Evolutionary conservation across 768 basidiomycete species (phyloP), one percentile per base, ranked within the genome.

Genomic region (Dentipellis sp.): DNA sequence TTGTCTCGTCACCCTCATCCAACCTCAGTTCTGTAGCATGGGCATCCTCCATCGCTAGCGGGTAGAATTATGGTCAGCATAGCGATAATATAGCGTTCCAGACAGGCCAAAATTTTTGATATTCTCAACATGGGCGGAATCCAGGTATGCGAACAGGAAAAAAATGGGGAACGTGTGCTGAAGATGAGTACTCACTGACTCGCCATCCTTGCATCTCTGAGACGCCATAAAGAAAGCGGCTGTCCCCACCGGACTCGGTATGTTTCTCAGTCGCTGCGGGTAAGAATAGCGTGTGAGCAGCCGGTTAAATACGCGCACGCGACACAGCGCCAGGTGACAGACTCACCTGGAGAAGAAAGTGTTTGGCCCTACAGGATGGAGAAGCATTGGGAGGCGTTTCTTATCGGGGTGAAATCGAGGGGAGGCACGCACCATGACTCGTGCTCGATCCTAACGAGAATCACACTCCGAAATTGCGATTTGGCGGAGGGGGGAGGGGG

Each of bases 191-290:
- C 95, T 73, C 66, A 99, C 95, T 83, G 72, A 98, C 87, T 71
- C 97, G 79, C 97, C 97, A 99, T 65, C 97, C 97, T 71, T 99
- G 97, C 95, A 98, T 98, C 73, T 97, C 94, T 48, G 89, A 86
- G 45, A 97, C 79, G 7, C 81, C 87, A 70, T 84, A 97, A 48
- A 77, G 64, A 70, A 80, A 84, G 56, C 80, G 80, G 58, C 75
- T 77, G 80, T 91, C 84, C 60, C 74, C 76, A 45, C 90, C 93
- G 19, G 76, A 69, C 62, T 84, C 79, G 4, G 91, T 85, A 67
- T 78, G 80, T 78, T 97, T 99, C 61, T 81, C 80, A 53, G 88
- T 93, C 19, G 83, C 92, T 94, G 64, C 38, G 57, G 56, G 38
- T 34, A 37, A 19, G n/a, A n/a, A 14, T 14, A 45, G 12, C 19